Percentiles rank a stretch among this genome's conserved stretches.
Conservation (phyloP, 2,329 filamentous ascomycete genomes). For the Pseudocercospora cruenta region DNA sequence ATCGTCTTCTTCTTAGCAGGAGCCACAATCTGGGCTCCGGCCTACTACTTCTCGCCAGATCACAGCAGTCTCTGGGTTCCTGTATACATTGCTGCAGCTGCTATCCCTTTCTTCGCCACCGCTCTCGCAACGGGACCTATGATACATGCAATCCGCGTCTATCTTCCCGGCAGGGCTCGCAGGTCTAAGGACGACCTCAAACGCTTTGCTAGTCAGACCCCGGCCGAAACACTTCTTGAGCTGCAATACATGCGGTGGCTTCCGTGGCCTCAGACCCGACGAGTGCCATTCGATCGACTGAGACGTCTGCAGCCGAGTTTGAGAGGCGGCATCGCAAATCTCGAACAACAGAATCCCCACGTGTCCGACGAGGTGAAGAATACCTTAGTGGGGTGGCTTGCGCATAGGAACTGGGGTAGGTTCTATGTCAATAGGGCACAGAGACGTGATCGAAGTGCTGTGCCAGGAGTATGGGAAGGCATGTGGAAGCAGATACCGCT, state of each 20-base stretch:
- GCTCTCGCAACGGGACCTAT: slow-evolving; percentile 69
- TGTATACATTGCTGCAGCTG: slow-evolving; percentile 56
- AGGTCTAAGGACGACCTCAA: slow-evolving; percentile 60
- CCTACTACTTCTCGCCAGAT: slow-evolving; percentile 52
- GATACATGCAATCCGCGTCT: slow-evolving; percentile 72
- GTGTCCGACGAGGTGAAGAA: slow-evolving; percentile 12
- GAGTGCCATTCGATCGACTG: slow-evolving; percentile 32
- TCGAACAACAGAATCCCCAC: slow-evolving; percentile 34
- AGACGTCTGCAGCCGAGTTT: slow-evolving; percentile 28
- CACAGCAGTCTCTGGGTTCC: slow-evolving; percentile 48
- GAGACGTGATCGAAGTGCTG: slow-evolving; percentile 25
- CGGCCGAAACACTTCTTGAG: slow-evolving; percentile 45
- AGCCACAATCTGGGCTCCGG: slow-evolving; percentile 61
- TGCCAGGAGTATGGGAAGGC: slow-evolving; percentile 34
- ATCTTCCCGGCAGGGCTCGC: slow-evolving; percentile 68
- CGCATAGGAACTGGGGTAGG: slow-evolving; percentile 25
- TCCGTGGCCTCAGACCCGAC: slow-evolving; percentile 42
- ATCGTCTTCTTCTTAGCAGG: slow-evolving; percentile 72
- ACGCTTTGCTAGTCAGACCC: slow-evolving; percentile 52
- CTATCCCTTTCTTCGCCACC: slow-evolving; percentile 68
- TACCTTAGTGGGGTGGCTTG: slow-evolving; percentile 15
- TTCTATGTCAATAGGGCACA: slow-evolving; percentile 33
- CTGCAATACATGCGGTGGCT: slow-evolving; percentile 47
- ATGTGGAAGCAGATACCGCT: slow-evolving; percentile 37
- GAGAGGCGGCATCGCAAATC: slow-evolving; percentile 31